Conservation (phyloP, 805 yeast species). For the Schizosaccharomyces cryophilus region DNA sequence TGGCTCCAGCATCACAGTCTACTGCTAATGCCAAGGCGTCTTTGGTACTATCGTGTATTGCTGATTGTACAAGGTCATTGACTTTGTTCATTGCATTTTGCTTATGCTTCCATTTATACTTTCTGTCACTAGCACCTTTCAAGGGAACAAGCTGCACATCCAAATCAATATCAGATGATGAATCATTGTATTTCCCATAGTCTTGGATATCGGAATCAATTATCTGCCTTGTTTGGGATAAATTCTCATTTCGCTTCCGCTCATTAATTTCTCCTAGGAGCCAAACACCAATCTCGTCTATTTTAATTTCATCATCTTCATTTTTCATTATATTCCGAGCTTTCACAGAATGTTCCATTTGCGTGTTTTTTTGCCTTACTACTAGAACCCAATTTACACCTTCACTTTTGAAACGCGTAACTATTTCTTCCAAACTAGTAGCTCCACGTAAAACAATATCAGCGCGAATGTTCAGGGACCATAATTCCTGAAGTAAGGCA, state of each 20-base stretch:
- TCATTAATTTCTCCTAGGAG: constrained; percentile 17
- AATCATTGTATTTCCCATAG: neutral
- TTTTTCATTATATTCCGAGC: constrained; percentile 36
- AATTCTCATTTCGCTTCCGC: constrained; percentile 3
- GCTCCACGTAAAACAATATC: constrained; percentile 24
- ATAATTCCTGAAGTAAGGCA: constrained; percentile 34
- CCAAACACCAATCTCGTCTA: constrained; percentile 34
- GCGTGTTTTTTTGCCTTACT: constrained; percentile 25
- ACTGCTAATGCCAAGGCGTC: neutral
- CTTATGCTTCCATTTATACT: neutral
- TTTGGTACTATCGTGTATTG: neutral
- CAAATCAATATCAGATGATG: neutral
- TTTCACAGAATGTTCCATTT: constrained; percentile 39
- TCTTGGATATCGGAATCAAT: neutral
- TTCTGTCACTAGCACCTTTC: neutral
- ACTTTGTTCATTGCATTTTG: constrained; percentile 2
- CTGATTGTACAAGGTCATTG: neutral
- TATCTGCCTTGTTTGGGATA: neutral
- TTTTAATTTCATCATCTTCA: constrained; percentile 47
- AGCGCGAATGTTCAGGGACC: constrained; percentile 60
- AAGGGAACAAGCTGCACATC: constrained; percentile 1
- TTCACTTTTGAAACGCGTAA: constrained; percentile 35
- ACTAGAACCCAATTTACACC: constrained; percentile 58
- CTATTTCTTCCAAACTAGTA: constrained; percentile 33
- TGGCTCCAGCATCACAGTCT: neutral